A percentile compares a stretch with the other conserved stretches of the same genome.
Evolutionary conservation across 192 early-diverging fungal genomes (phyloP).

Genomic region (Gryganskiella cystojenkinii): DNA sequence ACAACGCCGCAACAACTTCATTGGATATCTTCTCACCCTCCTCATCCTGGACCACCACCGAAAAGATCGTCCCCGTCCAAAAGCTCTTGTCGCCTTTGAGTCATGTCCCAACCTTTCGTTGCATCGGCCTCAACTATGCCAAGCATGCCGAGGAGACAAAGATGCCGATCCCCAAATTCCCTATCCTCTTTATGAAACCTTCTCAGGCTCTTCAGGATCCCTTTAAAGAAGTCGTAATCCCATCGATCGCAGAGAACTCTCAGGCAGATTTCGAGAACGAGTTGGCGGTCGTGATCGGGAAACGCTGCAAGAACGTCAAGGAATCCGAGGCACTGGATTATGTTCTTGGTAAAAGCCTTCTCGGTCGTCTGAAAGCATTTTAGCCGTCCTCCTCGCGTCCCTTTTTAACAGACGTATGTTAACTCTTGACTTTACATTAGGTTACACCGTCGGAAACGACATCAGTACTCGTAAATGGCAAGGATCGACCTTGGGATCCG

Average conservation of each 20-base stretch:
- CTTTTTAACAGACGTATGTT: neutral
- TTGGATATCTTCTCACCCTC: conserved; percentile 48
- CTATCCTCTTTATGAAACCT: conserved; percentile 71
- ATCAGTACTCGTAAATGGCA: conserved; percentile 71
- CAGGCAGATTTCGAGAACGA: conserved; percentile 73
- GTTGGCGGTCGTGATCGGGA: conserved; percentile 70
- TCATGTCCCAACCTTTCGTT: conserved; percentile 55
- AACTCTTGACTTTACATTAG: conserved; percentile 10
- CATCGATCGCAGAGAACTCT: conserved; percentile 57
- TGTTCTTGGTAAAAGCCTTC: conserved; percentile 53
- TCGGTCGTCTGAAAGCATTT: neutral
- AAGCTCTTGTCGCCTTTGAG: conserved; percentile 55
- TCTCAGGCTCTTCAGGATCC: conserved; percentile 55
- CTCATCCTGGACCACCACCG: conserved; percentile 36
- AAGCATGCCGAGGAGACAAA: conserved; percentile 68
- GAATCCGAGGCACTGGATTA: conserved; percentile 59
- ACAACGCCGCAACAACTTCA: too few relatives aligned
- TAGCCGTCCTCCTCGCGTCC: neutral
- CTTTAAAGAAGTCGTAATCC: conserved; percentile 57
- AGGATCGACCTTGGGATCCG: conserved; percentile 45
- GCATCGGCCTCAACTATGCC: conserved; percentile 71
- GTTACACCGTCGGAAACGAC: conserved; percentile 71
- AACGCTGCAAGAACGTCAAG: conserved; percentile 61
- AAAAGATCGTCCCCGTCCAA: conserved; percentile 53
- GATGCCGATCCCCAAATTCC: conserved; percentile 55